A percentile compares a stretch with the other conserved stretches of the same genome.
Conservation (phyloP, 371 early-diverging fungal genomes). For the Syncephalastrum racemosum region DNA sequence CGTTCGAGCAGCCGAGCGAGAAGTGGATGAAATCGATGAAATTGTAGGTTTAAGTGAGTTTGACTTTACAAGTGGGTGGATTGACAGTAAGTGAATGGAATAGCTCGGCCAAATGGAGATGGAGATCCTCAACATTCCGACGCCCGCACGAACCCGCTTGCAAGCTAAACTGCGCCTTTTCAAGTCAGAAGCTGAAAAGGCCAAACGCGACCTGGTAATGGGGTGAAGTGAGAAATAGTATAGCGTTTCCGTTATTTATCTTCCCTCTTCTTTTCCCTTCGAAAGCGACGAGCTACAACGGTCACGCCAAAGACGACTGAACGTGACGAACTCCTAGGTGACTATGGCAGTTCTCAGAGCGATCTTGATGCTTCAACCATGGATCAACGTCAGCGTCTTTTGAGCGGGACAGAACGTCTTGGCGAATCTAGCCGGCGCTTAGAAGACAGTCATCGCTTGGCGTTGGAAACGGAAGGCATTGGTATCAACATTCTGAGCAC, state of each 20-base stretch:
- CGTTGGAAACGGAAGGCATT: conserved; percentile 87
- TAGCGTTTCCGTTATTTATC: neutral
- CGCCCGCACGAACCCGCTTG: conserved; percentile 63
- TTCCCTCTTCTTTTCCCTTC: neutral
- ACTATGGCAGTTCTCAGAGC: conserved; percentile 27
- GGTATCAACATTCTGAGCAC: conserved; percentile 84
- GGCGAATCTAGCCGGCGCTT: conserved; percentile 75
- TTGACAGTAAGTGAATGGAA: conserved; percentile 3
- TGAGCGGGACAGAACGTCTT: conserved; percentile 84
- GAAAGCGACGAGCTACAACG: conserved; percentile 46
- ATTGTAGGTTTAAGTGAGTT: conserved; percentile 59
- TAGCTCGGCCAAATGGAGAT: conserved; percentile 92
- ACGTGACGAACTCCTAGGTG: conserved; percentile 68
- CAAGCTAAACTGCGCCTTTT: conserved; percentile 71
- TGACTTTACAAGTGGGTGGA: neutral
- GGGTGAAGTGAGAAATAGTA: neutral
- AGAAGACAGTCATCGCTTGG: conserved; percentile 87
- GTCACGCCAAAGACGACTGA: conserved; percentile 46
- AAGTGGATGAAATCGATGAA: conserved; percentile 90
- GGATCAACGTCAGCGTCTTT: conserved; percentile 83
- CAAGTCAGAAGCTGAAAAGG: conserved; percentile 75
- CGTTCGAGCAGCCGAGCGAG: conserved; percentile 75
- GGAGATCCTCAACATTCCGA: conserved; percentile 79
- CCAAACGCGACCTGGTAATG: conserved; percentile 73
- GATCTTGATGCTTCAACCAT: conserved; percentile 65